These are phyloP conservation scores for Millerozyma miso DNA, from an alignment of 805 yeast genomes.

Conservation along the genomic window DNA sequence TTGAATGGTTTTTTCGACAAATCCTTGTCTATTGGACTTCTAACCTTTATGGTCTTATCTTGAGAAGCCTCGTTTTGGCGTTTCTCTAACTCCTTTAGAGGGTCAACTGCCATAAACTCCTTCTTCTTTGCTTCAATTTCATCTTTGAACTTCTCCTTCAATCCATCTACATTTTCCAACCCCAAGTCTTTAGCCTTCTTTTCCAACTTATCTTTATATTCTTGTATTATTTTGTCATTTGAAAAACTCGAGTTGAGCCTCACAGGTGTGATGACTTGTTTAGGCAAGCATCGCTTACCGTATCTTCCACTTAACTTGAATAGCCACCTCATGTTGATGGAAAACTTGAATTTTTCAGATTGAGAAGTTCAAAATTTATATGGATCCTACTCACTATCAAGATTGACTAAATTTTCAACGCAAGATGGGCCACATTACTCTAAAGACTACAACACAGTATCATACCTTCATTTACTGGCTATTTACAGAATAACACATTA, in stretches of 20 bases:
- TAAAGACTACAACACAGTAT: too few relatives aligned
- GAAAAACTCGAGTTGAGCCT: neutral
- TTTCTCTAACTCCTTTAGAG: conserved; percentile 62
- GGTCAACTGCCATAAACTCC: conserved; percentile 61
- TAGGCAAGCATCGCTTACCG: neutral
- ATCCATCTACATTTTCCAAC: conserved; percentile 46
- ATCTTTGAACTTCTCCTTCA: conserved; percentile 59
- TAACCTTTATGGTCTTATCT: conserved; percentile 25
- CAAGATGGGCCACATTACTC: too few relatives aligned
- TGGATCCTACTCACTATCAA: too few relatives aligned
- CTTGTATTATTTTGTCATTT: conserved; percentile 3
- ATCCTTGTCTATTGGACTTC: conserved; percentile 33
- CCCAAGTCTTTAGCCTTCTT: conserved; percentile 34
- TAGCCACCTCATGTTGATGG: neutral
- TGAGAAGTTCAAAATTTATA: too few relatives aligned
- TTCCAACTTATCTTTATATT: conserved; percentile 30
- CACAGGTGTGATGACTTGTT: neutral
- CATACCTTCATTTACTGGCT: too few relatives aligned
- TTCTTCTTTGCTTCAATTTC: conserved; percentile 53
- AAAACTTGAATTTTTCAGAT: too few relatives aligned
- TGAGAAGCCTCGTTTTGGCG: conserved; percentile 39
- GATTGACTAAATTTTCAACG: too few relatives aligned
- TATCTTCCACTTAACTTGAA: neutral
- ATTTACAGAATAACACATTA: too few relatives aligned
- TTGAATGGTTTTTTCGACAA: conserved; percentile 54